Conservation (phyloP, 2,329 filamentous ascomycete genomes). For the Xylaria sp. region DNA sequence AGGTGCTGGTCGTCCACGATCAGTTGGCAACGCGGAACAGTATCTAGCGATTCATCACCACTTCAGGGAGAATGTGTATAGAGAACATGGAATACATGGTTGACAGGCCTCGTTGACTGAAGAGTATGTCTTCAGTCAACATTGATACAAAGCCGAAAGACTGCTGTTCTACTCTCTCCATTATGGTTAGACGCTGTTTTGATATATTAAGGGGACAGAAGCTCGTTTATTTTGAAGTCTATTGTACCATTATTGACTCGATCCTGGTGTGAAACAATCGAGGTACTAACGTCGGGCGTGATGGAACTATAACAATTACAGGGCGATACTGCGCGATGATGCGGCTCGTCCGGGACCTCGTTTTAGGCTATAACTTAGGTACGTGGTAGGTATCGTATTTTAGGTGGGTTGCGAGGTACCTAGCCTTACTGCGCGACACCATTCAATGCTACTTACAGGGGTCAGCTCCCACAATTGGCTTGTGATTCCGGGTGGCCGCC, state of each 20-base stretch:
- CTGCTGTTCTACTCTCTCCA: neutral
- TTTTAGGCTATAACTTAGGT: neutral
- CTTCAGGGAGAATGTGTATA: constrained; percentile 33
- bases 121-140: neutral
- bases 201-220: constrained; percentile 21
- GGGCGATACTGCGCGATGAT: neutral
- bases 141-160: constrained; percentile 5
- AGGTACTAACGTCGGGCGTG: neutral
- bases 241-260: constrained; percentile 8
- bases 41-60: constrained; percentile 23
- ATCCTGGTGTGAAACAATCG: neutral
- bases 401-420: neutral
- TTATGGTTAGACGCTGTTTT: constrained; percentile 32
- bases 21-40: constrained; percentile 21
- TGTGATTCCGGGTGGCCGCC: neutral
- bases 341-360: neutral
- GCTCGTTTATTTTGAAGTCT: constrained; percentile 16
- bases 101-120: constrained; percentile 11
- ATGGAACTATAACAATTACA: neutral
- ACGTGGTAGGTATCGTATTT: neutral
- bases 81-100: constrained; percentile 21
- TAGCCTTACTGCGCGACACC: neutral
- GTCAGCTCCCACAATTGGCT: neutral
- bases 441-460: neutral
- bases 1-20: constrained; percentile 5